Conservation (phyloP, 1,284 basidiomycete genomes). For the Cerioporus squamosus region DNA sequence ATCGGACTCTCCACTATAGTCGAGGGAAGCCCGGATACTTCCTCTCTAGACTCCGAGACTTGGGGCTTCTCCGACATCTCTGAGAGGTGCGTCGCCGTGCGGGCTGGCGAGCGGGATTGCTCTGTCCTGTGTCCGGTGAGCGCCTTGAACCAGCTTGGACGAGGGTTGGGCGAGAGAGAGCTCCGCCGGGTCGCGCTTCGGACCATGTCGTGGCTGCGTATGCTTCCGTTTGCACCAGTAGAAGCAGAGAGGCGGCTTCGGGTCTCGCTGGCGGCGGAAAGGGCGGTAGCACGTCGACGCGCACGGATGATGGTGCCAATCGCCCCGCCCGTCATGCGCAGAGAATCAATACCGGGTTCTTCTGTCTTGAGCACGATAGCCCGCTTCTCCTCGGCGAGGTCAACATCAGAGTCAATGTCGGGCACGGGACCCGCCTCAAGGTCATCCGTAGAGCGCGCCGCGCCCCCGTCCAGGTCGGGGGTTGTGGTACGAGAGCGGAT, state of each 20-base stretch:
- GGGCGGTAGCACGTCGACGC: constrained; percentile 29
- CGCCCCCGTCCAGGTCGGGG: constrained; percentile 10
- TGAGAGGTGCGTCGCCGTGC: not conserved
- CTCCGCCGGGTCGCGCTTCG: constrained; percentile 7
- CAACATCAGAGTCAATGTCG: constrained; percentile 22
- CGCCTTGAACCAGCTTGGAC: constrained; percentile 18
- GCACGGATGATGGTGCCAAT: constrained; percentile 34
- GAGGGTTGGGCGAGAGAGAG: constrained; percentile 14
- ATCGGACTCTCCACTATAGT: constrained; percentile 14
- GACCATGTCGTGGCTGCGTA: constrained; percentile 12
- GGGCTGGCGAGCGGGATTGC: constrained; percentile 5
- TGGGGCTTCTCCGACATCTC: constrained; percentile 15
- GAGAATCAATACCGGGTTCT: constrained; percentile 33
- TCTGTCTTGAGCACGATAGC: constrained; percentile 33
- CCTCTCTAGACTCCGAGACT: not conserved
- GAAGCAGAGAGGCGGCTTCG: constrained; percentile 18
- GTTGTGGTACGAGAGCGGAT: constrained; percentile 13
- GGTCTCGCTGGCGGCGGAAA: constrained; percentile 27
- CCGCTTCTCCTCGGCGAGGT: constrained; percentile 25
- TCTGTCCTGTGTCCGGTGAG: constrained; percentile 6
- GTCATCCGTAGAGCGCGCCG: constrained; percentile 16
- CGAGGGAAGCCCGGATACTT: constrained; percentile 11
- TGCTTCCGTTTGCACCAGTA: constrained; percentile 6
- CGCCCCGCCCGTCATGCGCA: constrained; percentile 33
- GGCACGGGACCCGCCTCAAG: constrained; percentile 15